Evolutionary conservation across 306 rosid genomes (phyloP).

Genomic region (Argentina anserina): DNA sequence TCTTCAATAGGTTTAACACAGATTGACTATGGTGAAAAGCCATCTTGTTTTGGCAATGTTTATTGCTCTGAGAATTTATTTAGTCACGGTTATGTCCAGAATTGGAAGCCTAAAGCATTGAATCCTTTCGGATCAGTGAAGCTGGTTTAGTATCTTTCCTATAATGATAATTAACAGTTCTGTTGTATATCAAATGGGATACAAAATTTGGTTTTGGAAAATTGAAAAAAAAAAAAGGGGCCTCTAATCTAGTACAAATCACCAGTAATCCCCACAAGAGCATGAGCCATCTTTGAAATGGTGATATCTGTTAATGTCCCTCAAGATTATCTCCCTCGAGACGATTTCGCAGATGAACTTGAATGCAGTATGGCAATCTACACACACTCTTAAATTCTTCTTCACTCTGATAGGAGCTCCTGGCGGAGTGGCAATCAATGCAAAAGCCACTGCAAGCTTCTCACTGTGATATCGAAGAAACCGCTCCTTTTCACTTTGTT

Average conservation of each 20-base stretch:
- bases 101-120: background rate
- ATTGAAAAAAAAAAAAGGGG: background rate
- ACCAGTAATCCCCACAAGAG: slow-evolving; percentile 95
- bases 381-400: slow-evolving; percentile 80
- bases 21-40: background rate
- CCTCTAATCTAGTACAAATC: slow-evolving; percentile 9
- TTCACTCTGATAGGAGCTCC: slow-evolving; percentile 76
- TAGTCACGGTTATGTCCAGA: background rate
- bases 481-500: slow-evolving; percentile 53
- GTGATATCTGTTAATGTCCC: slow-evolving; percentile 86
- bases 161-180: background rate
- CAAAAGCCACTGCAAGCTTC: slow-evolving; percentile 89
- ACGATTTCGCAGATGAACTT: slow-evolving; percentile 58
- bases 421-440: slow-evolving; percentile 64
- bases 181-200: background rate
- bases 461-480: slow-evolving; percentile 75
- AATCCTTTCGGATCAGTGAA: background rate
- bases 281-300: slow-evolving; percentile 81
- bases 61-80: background rate
- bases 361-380: slow-evolving; percentile 79
- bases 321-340: slow-evolving; percentile 71
- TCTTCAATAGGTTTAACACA: slow-evolving; percentile 5
- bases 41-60: background rate
- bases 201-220: background rate
- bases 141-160: background rate